Conservation (phyloP, 176 grass and related monocot species). For the Poa pratensis region DNA sequence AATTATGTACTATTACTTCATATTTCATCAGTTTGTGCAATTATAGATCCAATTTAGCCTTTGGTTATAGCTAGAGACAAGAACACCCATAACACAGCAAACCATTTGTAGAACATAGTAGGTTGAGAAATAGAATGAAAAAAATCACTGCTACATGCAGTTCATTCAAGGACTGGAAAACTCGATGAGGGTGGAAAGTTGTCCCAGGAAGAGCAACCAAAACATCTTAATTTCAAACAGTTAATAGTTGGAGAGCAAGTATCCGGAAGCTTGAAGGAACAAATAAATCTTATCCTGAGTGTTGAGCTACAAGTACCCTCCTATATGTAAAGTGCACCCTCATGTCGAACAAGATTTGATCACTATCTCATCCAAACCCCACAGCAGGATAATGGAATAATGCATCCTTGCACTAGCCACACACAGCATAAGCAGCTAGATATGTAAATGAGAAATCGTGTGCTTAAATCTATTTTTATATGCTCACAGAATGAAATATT, state of each 20-base stretch:
- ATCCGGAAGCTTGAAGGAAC: neutral
- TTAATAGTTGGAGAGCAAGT: constrained; percentile 7
- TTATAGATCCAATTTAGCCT: neutral
- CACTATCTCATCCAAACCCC: constrained; percentile 11
- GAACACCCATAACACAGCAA: neutral
- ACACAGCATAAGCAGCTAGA: constrained; percentile 5
- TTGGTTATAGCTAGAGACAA: constrained; percentile 2
- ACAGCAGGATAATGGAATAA: neutral
- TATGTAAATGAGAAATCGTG: constrained; percentile 12
- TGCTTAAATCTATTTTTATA: constrained; percentile 21
- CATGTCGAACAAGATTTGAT: constrained; percentile 19
- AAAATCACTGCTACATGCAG: neutral
- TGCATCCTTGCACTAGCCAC: neutral
- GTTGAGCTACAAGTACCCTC: constrained; percentile 2
- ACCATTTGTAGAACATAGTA: constrained; percentile 5
- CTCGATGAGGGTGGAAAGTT: constrained; percentile 6
- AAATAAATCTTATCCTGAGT: neutral
- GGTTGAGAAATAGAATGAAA: constrained; percentile 14
- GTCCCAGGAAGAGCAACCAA: neutral
- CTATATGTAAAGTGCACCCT: constrained; percentile 6
- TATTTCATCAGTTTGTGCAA: constrained; percentile 9
- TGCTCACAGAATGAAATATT: constrained; percentile 25
- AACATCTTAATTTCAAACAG: neutral
- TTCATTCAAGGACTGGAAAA: neutral
- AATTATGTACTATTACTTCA: neutral